Evolutionary conservation across 176 grass and related monocot genomes (phyloP), one percentile per base, ranked within the genome.

Genomic region (Thinopyrum elongatum): DNA sequence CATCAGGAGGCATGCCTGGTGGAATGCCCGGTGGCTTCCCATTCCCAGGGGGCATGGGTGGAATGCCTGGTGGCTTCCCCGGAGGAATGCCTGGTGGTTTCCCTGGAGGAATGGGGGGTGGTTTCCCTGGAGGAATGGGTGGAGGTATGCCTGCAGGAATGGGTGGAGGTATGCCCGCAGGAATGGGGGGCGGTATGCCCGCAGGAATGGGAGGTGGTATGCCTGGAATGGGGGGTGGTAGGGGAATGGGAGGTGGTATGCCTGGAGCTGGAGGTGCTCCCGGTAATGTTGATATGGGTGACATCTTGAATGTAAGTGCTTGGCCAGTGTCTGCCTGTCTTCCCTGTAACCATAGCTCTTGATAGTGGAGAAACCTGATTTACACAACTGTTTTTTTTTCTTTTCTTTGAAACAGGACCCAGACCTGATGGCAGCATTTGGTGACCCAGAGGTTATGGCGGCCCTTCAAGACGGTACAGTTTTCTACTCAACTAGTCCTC

Each of bases 391-490:
- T 44, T 21, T 3, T 3, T 26, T 0, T 25, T 11, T 0, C 87
- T 39, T 66, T 34, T 76, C 86, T 89, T 10, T 79, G 41, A 47
- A 84, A 85, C 82, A 98, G 93, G 91, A 98, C 81, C 93, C 95
- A 77, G 93, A 95, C 33, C 85, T 95, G 73, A 98, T 95, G 95
- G 67, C 93, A 58, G 93, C 91, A 47, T 94, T 98, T 42, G 70
- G 91, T 82, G 95, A 98, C 71, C 95, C 93, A 34, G 95, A 98
- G 89, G 80, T 95, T 28, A 98, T 94, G 93, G 88, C 86, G 41
- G 95, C 95, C 65, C 89, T 98, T 74, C 95, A 98, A 93, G 95
- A 95, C 71, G 93, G 95, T 98, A 95, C 7, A 51, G 19, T 88
- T 88, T 44, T 57, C 77, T 28, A 5, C 47, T 36, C 4, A 8